These are phyloP conservation scores for Russula brevipes DNA, from an alignment of 768 basidiomycete species.

Conservation along the genomic window DNA sequence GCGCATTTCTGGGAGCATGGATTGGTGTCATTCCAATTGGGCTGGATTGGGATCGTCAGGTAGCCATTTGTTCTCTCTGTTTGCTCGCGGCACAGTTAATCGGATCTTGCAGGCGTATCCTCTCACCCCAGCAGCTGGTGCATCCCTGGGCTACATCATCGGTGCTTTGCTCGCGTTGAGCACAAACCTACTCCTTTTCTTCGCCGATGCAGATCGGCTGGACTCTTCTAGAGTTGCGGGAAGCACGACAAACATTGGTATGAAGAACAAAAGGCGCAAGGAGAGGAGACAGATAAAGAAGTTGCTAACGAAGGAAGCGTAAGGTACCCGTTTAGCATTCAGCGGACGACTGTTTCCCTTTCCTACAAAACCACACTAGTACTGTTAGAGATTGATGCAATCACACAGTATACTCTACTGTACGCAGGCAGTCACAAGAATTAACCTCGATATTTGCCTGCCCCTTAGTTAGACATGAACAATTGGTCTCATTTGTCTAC, in stretches of 20 bases:
- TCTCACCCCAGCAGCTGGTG: slow-evolving; percentile 67
- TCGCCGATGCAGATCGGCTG: slow-evolving; percentile 24
- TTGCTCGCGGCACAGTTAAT: slow-evolving; percentile 8
- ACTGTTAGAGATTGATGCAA: too few species aligned
- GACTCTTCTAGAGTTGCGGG: neutral
- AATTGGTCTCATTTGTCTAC: too few species aligned
- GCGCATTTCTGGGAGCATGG: slow-evolving; percentile 74
- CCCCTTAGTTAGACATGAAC: too few species aligned
- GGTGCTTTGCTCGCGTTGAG: slow-evolving; percentile 54
- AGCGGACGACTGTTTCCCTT: too few species aligned
- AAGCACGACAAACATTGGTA: neutral
- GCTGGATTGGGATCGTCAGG: slow-evolving; percentile 97
- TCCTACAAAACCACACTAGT: too few species aligned
- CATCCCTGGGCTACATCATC: slow-evolving; percentile 60
- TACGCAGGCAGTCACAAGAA: too few species aligned
- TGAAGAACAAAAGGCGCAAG: slow-evolving; percentile 6
- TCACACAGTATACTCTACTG: too few species aligned
- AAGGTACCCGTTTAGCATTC: too few species aligned
- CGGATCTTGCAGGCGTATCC: slow-evolving; percentile 73
- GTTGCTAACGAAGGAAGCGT: neutral
- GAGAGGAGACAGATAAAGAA: slow-evolving; percentile 13
- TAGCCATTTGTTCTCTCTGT: slow-evolving; percentile 31
- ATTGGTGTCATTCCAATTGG: slow-evolving; percentile 77
- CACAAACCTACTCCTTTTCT: slow-evolving; percentile 35
- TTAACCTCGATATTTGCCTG: too few species aligned